Conservation (phyloP, 1,284 basidiomycete genomes). For the Sporisorium graminicola region DNA sequence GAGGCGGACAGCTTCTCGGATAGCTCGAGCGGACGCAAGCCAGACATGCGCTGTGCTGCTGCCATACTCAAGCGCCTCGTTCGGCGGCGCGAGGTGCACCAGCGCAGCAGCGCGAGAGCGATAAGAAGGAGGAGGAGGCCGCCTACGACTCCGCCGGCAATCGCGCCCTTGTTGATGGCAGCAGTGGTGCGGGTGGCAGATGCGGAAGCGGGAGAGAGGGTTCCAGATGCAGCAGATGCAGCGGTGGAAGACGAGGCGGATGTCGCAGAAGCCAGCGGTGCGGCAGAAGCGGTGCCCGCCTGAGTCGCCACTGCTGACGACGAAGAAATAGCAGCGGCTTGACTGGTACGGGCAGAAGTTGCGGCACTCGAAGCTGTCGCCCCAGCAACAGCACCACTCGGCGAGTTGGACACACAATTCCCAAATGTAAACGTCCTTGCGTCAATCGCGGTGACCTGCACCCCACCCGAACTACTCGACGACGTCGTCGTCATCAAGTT, state of each 20-base stretch:
- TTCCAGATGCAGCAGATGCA: background rate
- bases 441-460: constrained; percentile 22
- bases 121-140: constrained; percentile 8
- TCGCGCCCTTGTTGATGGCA: constrained; percentile 21
- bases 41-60: constrained; percentile 9
- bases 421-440: constrained; percentile 15
- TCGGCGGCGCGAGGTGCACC: constrained; percentile 24
- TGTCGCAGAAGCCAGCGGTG: background rate
- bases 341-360: no score
- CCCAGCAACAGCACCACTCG: background rate
- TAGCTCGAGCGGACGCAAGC: constrained; percentile 6
- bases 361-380: no score
- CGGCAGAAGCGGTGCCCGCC: background rate
- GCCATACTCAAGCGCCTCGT: constrained; percentile 12
- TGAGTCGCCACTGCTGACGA: background rate
- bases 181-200: background rate
- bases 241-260: constrained; percentile 7
- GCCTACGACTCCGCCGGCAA: constrained; percentile 24
- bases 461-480: background rate
- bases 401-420: no score
- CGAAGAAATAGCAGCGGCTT: no score
- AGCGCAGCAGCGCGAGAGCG: constrained; percentile 10
- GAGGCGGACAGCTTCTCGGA: constrained; percentile 13
- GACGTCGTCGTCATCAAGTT: constrained; percentile 15
- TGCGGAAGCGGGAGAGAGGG: constrained; percentile 6